Base-by-base conservation (phyloP, 345 rosid species). In the Citrus glauca region DNA sequence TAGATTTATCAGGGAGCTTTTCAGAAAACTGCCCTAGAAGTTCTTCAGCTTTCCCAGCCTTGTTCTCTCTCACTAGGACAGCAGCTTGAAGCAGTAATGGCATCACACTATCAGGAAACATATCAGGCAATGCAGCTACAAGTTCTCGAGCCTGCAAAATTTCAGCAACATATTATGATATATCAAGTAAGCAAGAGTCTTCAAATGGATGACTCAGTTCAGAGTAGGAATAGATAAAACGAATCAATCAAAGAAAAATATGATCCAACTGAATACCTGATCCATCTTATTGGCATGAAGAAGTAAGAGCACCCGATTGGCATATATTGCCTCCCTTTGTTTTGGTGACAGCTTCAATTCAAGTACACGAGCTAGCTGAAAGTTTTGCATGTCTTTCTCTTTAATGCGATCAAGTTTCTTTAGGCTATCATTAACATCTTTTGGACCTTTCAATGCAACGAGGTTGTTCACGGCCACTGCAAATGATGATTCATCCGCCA, bases 231-330 rank as follows among this genome's bases (percentile, higher is more conserved):
- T n/a, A 72, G 20, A 56, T 17, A 57, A 56, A 13, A 65, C 13
- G 59, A 66, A 37, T 35, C 17, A 38, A 74, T 50, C 71, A 77
- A 24, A 73, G 74, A 30, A 68, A 64, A 32, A 74, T 53, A 38
- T 56, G 30, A 79, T 40, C 69, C 16, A 77, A 69, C 28, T 19
- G 65, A 53, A 48, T 37, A 95, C 98, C 98, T 92, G 98, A 83
- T 95, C 99, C 85, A 95, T 81, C 88, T 95, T 95, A 83, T 93
- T 95, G 33, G 98, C 91, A 80, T 96, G 98, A 80, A 94, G 93
- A 84, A 94, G 99, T 66, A 94, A 84, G 82, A 91, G 97, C 78
- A 92, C 80, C 3, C 97, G 89, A 80, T 92, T 96, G 14, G 87
- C 90, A 90, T 90, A 94, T 75, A 96, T 89, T 75, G 92, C 84